Evolutionary conservation across 352 stramenopile genomes (phyloP), one percentile per base, ranked within the genome.

Genomic region (Globisporangium cylindrosporum): DNA sequence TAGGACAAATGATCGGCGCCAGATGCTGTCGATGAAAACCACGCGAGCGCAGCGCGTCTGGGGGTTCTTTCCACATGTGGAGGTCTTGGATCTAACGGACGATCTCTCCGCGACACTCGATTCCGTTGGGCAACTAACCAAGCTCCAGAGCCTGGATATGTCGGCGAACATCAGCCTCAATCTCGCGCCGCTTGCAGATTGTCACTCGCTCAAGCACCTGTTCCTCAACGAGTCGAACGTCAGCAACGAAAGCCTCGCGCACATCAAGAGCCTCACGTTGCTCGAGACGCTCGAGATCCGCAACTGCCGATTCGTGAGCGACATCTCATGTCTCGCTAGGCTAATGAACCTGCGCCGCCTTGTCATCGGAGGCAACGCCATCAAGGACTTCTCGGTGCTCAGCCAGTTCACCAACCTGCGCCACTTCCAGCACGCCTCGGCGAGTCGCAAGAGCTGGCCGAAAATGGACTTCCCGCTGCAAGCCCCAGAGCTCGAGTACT

Each of bases 241-340:
- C 7, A 25, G 34, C 20, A 38, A 32, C 34, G 22, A n/a, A 3
- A 34, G 41, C 38, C 36, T 63, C 58, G 58, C 25, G 34, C 58
- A 63, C 58, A n/a, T 63, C 36, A 25, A 15, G 14, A 29, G 4
- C 5, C 10, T 63, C 34, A 24, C 58, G 4, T 22, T 24, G 4
- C 58, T 63, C 38, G 36, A 63, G 58, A 63, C 58, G 58, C 58
- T 63, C 10, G 58, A 63, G 58, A 63, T 63, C 12, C 38, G 34
- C 22, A 63, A 32, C 34, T 63, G 58, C 22, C 20, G 34, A 9
- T 63, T 63, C 36, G 22, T 63, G 4, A 38, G 12, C 22, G 25
- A 51, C 22, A 24, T 63, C 24, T 38, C 58, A 24, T 49, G n/a
- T 3, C 58, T 63, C 58, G 25, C n/a, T 1, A 15, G 15, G 36